phyloP scores from a whole-genome alignment of 331 rosid species.

The Pyrus hybrid region DNA sequence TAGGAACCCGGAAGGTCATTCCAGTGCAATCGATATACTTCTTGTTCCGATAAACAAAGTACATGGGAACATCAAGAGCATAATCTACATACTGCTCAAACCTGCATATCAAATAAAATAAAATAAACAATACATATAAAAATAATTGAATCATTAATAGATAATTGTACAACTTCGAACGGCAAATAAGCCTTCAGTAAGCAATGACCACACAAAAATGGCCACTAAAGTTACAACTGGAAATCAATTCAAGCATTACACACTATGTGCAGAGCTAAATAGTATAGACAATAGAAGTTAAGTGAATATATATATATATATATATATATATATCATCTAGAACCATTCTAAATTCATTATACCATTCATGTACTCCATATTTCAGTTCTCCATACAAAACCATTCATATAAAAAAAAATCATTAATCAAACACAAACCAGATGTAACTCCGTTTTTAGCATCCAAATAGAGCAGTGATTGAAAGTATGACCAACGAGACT shows the following conservation, averaged over 20 bases:
- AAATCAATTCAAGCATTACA: no score
- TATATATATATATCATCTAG: no score
- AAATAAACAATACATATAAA: background rate
- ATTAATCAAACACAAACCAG: background rate
- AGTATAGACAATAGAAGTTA: background rate
- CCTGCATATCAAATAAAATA: conserved; percentile 37
- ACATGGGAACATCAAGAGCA: conserved; percentile 99
- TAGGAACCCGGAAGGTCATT: conserved; percentile 85
- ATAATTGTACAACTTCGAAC: no score
- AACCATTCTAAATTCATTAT: background rate
- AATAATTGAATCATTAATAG: no score
- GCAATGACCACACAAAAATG: no score
- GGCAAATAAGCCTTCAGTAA: no score
- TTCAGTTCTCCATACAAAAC: background rate
- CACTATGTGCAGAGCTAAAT: background rate
- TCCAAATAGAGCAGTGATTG: background rate
- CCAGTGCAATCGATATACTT: conserved; percentile 86
- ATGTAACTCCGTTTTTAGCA: background rate
- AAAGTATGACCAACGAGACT: background rate
- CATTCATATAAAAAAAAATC: background rate
- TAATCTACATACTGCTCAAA: conserved; percentile 92
- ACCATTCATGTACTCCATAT: background rate
- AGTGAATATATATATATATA: no score
- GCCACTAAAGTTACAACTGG: no score
- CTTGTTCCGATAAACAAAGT: conserved; percentile 75